phyloP scores from a whole-genome alignment of 2,329 filamentous ascomycete genomes.

The Colletotrichum sp. region DNA sequence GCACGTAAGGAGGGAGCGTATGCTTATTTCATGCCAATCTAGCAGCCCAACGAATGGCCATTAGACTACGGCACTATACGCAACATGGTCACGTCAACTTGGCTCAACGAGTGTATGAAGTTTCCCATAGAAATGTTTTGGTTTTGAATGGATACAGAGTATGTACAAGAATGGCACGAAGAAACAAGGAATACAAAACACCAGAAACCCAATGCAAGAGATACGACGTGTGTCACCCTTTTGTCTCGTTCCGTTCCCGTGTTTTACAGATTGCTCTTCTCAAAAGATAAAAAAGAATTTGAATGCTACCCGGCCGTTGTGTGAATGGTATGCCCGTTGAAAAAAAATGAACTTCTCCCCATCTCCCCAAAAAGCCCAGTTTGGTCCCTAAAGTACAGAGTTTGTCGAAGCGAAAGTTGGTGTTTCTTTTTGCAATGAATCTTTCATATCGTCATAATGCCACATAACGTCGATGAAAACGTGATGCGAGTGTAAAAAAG shows the following conservation, averaged over 20 bases:
- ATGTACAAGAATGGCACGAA: conserved; percentile 12
- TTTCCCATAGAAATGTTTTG: background rate
- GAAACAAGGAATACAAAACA: background rate
- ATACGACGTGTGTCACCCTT: background rate
- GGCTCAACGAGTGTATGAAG: background rate
- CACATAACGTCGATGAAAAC: background rate
- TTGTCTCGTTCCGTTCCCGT: background rate
- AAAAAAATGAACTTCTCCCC: background rate
- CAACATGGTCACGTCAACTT: background rate
- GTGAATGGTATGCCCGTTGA: background rate
- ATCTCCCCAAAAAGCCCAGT: background rate
- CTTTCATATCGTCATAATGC: conserved; percentile 1
- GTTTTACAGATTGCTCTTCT: background rate
- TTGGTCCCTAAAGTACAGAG: background rate
- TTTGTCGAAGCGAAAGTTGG: background rate
- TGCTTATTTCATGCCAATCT: too few relatives aligned
- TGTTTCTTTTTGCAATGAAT: background rate
- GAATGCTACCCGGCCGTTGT: background rate
- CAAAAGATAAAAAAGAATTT: background rate
- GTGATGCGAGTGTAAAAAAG: background rate
- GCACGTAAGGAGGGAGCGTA: too few relatives aligned
- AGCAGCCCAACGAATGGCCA: too few relatives aligned
- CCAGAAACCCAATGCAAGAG: conserved; percentile 4
- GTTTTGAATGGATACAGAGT: conserved; percentile 1
- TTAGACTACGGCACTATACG: background rate